A percentile compares a stretch with the other conserved stretches of the same genome.
Conservation (phyloP, 257 asterid species). For the Penstemon davidsonii region DNA sequence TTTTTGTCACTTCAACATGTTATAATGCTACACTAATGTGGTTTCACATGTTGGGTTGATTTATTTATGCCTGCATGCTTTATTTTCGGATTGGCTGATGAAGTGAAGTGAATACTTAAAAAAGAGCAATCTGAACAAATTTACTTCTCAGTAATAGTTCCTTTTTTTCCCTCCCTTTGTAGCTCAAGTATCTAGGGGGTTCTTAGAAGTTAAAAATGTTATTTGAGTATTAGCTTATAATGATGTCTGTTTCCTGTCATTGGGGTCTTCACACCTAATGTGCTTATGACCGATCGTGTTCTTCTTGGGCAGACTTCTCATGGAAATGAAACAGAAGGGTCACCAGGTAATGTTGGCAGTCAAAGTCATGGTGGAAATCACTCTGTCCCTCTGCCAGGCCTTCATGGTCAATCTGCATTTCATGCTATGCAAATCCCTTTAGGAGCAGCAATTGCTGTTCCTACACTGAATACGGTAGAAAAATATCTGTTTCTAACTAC, state of each 20-base stretch:
- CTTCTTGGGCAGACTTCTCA: constrained; percentile 41
- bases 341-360: constrained; percentile 44
- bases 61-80: not conserved
- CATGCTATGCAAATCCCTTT: constrained; percentile 60
- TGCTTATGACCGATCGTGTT: constrained; percentile 3
- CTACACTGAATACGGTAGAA: constrained; percentile 67
- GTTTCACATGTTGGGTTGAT: not conserved
- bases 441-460: constrained; percentile 66
- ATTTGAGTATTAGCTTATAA: not conserved
- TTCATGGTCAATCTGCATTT: constrained; percentile 54
- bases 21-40: not conserved
- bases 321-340: constrained; percentile 58
- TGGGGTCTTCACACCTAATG: not conserved
- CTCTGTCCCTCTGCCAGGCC: constrained; percentile 54
- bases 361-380: constrained; percentile 61
- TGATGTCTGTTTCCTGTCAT: too few species aligned
- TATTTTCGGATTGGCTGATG: not conserved
- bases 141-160: not conserved
- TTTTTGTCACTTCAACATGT: not conserved
- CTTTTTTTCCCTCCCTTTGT: too few species aligned
- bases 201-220: not conserved
- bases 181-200: not conserved
- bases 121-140: not conserved
- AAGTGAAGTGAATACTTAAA: constrained; percentile 23
- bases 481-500: not conserved